Evolutionary conservation across 1,139 yeast species (phyloP).

Genomic region (Candida buenavistaensis): DNA sequence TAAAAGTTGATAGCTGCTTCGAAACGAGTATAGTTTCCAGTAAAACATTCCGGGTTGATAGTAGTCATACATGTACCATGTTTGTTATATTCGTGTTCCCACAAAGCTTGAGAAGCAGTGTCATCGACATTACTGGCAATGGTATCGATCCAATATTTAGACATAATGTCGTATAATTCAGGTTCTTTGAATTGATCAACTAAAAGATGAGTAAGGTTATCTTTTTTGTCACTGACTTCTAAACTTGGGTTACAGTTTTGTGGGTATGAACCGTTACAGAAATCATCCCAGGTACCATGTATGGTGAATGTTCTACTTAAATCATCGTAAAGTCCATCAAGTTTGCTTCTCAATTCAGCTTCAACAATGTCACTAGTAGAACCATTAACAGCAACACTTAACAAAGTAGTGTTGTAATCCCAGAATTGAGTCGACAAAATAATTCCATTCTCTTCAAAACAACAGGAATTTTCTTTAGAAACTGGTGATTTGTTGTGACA

Average conservation of each 20-base stretch:
- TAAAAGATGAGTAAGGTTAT: constrained; percentile 31
- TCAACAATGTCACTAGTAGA: constrained; percentile 16
- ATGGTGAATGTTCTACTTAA: constrained; percentile 32
- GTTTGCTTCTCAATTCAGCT: constrained; percentile 8
- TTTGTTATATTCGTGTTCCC: constrained; percentile 47
- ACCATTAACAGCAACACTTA: constrained; percentile 20
- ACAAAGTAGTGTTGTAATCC: constrained; percentile 34
- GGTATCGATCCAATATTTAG: constrained; percentile 38
- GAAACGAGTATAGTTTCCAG: constrained; percentile 25
- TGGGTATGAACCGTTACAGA: constrained; percentile 37
- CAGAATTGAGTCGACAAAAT: constrained; percentile 43
- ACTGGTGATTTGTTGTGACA: constrained; percentile 27
- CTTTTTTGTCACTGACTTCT: constrained; percentile 27
- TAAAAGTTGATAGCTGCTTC: constrained; percentile 37
- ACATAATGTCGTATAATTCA: constrained; percentile 32
- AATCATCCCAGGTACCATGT: constrained; percentile 45
- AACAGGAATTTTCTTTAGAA: constrained; percentile 28
- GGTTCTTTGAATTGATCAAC: constrained; percentile 28
- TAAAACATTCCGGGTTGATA: constrained; percentile 36
- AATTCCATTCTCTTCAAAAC: constrained; percentile 36
- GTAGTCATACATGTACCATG: constrained; percentile 50
- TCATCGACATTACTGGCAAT: constrained; percentile 32
- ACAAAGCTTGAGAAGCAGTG: constrained; percentile 27
- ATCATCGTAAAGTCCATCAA: constrained; percentile 11
- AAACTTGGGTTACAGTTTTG: constrained; percentile 32